Base-by-base conservation (phyloP, 1,139 yeast species). In the Tardiomyces blankii region DNA sequence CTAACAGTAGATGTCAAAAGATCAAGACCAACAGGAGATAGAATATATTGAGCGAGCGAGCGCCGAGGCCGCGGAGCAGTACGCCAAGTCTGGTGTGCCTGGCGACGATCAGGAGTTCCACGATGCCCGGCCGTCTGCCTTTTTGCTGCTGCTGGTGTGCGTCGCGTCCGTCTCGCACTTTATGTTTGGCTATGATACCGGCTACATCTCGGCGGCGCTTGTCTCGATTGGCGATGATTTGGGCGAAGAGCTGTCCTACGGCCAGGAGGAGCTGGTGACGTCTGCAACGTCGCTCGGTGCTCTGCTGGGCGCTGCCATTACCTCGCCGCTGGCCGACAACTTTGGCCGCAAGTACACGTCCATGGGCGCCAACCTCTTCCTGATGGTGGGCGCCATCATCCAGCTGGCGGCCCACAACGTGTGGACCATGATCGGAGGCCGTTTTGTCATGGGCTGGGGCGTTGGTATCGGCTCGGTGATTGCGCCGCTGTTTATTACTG, bases 231-330 rank as follows among this genome's bases (percentile, higher is more conserved):
- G 91, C 7, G 75, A 78, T 5, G 95, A 85, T 59, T 74, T 89
- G 43, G 66, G 68, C 35, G 47, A 50, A 6, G 43, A 58, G 1
- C 69, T 88, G 47, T 72, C 89, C 0, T 75, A 77, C 47, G 91
- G 94, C 44, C 81, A 88, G 54, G 84, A 85, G 64, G 95, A 89
- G 65, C 70, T 85, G 53, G 86, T 89, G 57, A 89, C 97, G 0
- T 82, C 95, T n/a, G 95, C 96, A 8, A 88, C 96, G 0, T 86
- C 96, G 1, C 69, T 89, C 30, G 97, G 97, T 47, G 97, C 97
- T 2, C 69, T 89, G 44, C 67, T 87, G 33, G 85, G 94, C 4
- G 81, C 95, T 3, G 50, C 82, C 11, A 52, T 78, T 30, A 91
- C 95, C 2, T 96, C 97, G 42, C 63, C 81, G 1, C 64, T 78